Conservation (phyloP, 208 protist species). For the Polymyxa betae region DNA sequence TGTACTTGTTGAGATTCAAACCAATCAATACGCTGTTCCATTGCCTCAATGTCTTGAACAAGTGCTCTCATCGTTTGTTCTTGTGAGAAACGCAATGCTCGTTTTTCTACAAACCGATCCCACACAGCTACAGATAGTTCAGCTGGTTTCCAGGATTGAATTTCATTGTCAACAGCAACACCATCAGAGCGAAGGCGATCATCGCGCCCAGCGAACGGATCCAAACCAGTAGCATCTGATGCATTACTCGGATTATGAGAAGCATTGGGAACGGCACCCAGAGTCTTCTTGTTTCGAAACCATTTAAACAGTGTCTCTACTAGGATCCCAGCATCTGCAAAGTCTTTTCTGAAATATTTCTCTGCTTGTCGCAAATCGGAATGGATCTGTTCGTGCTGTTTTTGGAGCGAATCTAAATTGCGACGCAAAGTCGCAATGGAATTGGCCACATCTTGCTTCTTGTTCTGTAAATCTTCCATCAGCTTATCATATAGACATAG, state of each 20-base stretch:
- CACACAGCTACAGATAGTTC: slow-evolving; percentile 40
- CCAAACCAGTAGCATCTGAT: neutral
- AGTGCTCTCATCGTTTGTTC: neutral
- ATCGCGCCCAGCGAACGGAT: slow-evolving; percentile 10
- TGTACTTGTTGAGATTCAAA: neutral
- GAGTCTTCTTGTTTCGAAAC: neutral
- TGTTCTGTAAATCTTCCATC: neutral
- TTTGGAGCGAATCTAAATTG: neutral
- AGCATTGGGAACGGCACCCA: neutral
- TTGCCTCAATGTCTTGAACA: neutral
- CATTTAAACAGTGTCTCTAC: neutral
- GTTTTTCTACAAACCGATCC: slow-evolving; percentile 47
- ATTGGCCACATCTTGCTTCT: slow-evolving; percentile 8
- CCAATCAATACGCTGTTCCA: slow-evolving; percentile 10
- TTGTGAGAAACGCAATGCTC: neutral
- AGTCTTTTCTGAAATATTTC: slow-evolving; percentile 25
- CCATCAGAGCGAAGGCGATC: neutral
- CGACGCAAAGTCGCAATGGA: neutral
- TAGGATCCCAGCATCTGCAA: neutral
- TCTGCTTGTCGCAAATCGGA: neutral
- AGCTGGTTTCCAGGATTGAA: slow-evolving; percentile 11
- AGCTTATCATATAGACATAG: neutral
- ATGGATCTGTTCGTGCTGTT: slow-evolving; percentile 19
- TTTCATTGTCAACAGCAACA: neutral
- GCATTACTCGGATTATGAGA: neutral